Percentiles rank a stretch among this genome's conserved stretches.
These are phyloP conservation scores for Gastrolobium villosum DNA, from an alignment of 306 rosid species.

Conservation along the genomic window DNA sequence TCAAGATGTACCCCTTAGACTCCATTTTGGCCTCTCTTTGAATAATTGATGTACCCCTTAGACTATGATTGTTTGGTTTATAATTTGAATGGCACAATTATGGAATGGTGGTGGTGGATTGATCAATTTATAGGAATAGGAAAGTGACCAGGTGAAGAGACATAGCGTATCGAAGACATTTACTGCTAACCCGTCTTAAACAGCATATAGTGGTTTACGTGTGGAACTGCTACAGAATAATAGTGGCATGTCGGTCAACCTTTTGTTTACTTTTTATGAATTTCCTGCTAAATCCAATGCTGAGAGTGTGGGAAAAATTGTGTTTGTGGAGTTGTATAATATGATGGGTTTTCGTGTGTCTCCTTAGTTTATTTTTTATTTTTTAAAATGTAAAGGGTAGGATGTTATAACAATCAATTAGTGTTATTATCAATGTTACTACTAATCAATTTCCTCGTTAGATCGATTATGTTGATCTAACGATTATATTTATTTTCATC, in stretches of 20 bases:
- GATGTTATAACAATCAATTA: no score
- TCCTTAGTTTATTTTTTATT: not conserved
- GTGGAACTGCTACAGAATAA: not conserved
- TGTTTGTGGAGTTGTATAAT: not conserved
- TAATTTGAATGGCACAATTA: not conserved
- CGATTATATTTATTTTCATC: no score
- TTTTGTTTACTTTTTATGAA: not conserved
- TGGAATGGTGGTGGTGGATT: not conserved
- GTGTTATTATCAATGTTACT: no score
- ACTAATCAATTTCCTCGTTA: no score
- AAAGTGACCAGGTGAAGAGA: not conserved
- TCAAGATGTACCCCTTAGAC: slow-evolving; percentile 33
- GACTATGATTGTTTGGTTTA: not conserved
- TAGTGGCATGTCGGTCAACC: slow-evolving; percentile 29
- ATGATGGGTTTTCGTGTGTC: not conserved
- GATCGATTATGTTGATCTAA: no score
- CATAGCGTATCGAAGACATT: not conserved
- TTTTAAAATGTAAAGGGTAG: no score
- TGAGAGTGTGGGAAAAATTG: not conserved
- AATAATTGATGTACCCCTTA: not conserved
- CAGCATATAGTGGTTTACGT: slow-evolving; percentile 18
- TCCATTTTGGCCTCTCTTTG: slow-evolving; percentile 20
- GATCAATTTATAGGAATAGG: slow-evolving; percentile 39
- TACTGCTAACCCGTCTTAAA: not conserved
- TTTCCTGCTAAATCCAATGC: not conserved